A percentile compares a stretch with the other conserved stretches of the same genome.
Evolutionary conservation across 2,329 filamentous ascomycete genomes (phyloP).

Genomic region (Hysterium pulicare): DNA sequence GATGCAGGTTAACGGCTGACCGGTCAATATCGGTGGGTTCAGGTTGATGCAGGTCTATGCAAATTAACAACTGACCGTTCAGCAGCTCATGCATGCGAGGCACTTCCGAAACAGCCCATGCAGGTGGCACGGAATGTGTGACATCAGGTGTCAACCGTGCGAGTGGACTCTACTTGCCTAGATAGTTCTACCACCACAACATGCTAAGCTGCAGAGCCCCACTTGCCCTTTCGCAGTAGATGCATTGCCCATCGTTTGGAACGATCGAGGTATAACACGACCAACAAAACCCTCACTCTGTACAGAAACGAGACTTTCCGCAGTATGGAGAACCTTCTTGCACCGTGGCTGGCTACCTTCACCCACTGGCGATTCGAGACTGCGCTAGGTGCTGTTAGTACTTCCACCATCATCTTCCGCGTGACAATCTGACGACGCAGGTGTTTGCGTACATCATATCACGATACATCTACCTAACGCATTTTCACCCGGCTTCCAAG

Average conservation of each 20-base stretch:
- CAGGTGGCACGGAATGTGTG: too few relatives aligned
- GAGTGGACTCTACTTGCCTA: too few relatives aligned
- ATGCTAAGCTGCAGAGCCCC: too few relatives aligned
- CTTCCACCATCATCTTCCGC: slow-evolving; percentile 5
- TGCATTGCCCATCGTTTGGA: slow-evolving; percentile 1
- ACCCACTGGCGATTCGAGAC: slow-evolving; percentile 5
- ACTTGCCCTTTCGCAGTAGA: slow-evolving; percentile 1
- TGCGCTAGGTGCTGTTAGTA: slow-evolving; percentile 4
- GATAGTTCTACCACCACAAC: too few relatives aligned
- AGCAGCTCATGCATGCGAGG: too few relatives aligned
- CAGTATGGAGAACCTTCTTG: slow-evolving; percentile 5
- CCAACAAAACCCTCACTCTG: slow-evolving; percentile 3
- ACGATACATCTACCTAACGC: slow-evolving; percentile 1
- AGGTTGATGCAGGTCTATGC: too few relatives aligned
- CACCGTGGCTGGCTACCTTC: slow-evolving; percentile 2
- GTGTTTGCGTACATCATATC: slow-evolving; percentile 5
- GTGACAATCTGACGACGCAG: too few relatives aligned
- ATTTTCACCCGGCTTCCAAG: slow-evolving; percentile 7
- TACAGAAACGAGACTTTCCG: background rate
- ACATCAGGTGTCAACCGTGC: too few relatives aligned
- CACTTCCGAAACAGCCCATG: too few relatives aligned
- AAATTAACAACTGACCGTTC: too few relatives aligned
- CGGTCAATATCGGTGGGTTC: too few relatives aligned
- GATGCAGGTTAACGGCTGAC: too few relatives aligned
- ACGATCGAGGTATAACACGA: slow-evolving; percentile 1